Percentiles rank a stretch among this genome's conserved stretches.
Conservation (phyloP, 116 monocot genomes). For the Papilionanthe hybrid region DNA sequence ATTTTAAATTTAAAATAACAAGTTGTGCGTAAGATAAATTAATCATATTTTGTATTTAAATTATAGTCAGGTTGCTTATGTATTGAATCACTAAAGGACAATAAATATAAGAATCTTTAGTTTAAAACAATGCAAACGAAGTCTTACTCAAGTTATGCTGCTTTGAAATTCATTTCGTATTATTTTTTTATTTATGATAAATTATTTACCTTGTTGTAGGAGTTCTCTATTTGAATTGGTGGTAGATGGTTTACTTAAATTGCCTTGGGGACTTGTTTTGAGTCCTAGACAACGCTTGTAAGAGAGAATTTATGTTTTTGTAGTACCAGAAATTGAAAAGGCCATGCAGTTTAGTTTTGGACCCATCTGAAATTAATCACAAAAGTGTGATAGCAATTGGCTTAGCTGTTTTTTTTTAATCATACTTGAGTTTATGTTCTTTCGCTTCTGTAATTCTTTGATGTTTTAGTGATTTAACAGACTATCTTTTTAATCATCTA, state of each 20-base stretch:
- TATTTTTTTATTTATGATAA: neutral
- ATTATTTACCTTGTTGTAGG: neutral
- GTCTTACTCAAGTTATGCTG: neutral
- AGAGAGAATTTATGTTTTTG: neutral
- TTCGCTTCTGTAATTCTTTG: constrained; percentile 2
- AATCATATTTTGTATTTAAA: neutral
- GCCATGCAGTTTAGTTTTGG: neutral
- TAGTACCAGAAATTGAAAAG: neutral
- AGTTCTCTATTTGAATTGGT: no score
- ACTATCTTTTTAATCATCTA: neutral
- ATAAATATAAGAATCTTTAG: neutral
- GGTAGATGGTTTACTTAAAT: neutral
- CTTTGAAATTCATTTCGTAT: neutral
- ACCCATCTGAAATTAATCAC: neutral
- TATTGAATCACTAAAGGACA: neutral
- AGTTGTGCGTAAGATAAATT: neutral
- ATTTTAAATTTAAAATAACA: neutral
- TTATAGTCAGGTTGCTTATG: neutral
- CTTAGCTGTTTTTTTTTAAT: neutral
- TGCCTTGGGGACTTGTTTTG: neutral
- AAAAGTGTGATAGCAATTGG: neutral
- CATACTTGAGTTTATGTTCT: neutral
- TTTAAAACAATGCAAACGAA: neutral
- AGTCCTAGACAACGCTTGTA: neutral
- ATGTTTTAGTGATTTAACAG: neutral